Base-by-base conservation (phyloP, 441 rosid species). In the Mallotus japonicus region DNA sequence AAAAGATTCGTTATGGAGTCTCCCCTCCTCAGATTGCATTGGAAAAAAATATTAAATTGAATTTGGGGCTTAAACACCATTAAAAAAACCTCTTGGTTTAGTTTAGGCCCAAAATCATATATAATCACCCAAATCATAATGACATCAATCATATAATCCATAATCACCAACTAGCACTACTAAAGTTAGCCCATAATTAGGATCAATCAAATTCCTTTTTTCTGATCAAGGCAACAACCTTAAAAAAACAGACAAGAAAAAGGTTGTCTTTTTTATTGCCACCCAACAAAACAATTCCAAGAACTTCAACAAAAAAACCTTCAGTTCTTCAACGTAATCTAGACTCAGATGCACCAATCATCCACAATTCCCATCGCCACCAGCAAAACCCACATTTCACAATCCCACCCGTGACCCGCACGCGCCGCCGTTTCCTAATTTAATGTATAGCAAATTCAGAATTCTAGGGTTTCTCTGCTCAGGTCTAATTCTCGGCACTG, bases 381-480 rank as follows among this genome's bases (percentile, higher is more conserved):
- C 46, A 22, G 4, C 28, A 59, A 55, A 22, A 15, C 46, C 37
- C 57, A 42, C 42, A n/a, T 57, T 17, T 8, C 57, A 44, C 11
- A 69, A 1, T 8, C n/a, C 13, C 65, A 47, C 40, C 44, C 24
- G 56, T 51, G 19, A 44, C 19, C 40, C 20, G 2, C 62, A 55
- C 64, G 50, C 69, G 65, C 69, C 70, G 14, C 47, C 55, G 10
- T 44, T 8, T 1, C 34, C 51, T 34, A 44, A 60, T 75, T 61
- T 47, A 50, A 75, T 75, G 78, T 69, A 61, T 55, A 69, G 67
- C 64, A 75, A 75, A 63, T 62, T 63, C 32, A 62, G 56, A 40
- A 46, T 69, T 58, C 12, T 75, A 75, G 78, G 78, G 70, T 75
- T 75, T 70, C 77, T 74, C 20, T 67, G 67, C 57, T 67, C 72